These are phyloP conservation scores for Xylaria arbuscula DNA, from an alignment of 2,329 filamentous ascomycete species.

Conservation along the genomic window DNA sequence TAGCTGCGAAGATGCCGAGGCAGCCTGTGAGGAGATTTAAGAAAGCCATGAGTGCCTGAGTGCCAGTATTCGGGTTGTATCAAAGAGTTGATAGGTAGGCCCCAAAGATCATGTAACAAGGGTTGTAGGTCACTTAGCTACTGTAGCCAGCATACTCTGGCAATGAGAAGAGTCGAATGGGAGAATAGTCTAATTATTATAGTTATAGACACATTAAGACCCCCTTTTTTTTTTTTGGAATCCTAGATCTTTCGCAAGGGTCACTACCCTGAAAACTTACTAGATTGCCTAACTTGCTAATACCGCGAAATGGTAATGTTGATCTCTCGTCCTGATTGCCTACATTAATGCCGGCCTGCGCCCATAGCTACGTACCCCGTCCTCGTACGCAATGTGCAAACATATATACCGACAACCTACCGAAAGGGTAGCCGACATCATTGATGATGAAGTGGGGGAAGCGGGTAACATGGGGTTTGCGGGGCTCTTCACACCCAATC, in stretches of 20 bases:
- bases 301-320: not conserved
- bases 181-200: not conserved
- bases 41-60: not conserved
- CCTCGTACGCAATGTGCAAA: too few relatives aligned
- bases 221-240: not conserved
- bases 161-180: not conserved
- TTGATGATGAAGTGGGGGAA: not conserved
- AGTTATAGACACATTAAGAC: not conserved
- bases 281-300: not conserved
- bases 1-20: not conserved
- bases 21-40: not conserved
- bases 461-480: not conserved
- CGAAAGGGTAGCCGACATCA: not conserved
- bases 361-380: not conserved
- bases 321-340: not conserved
- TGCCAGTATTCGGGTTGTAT: not conserved
- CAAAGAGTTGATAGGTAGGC: not conserved
- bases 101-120: not conserved
- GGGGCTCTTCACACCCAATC: constrained; percentile 1
- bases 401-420: too few relatives aligned
- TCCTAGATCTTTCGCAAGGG: not conserved
- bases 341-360: not conserved
- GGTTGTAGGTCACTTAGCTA: not conserved
- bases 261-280: not conserved
- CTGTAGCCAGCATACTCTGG: not conserved